Conservation (phyloP, 345 rosid genomes). For the Euphorbia pulcherrima region DNA sequence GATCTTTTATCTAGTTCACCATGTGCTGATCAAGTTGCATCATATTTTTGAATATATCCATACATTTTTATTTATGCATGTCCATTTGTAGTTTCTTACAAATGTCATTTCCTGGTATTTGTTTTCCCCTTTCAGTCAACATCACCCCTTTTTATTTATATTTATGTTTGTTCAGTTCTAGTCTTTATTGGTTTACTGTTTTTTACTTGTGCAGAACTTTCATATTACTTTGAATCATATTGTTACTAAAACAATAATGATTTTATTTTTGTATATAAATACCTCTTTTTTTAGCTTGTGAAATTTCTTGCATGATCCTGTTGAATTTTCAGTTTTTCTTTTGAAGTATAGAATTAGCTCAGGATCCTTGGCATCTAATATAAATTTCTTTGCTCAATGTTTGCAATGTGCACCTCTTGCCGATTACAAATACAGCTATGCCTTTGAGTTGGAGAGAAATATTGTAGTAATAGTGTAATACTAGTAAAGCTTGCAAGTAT, state of each 20-base stretch:
- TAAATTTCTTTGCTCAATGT: background rate
- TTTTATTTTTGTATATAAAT: background rate
- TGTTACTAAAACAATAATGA: background rate
- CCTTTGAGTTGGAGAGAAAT: background rate
- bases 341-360: background rate
- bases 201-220: background rate
- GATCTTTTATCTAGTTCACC: background rate
- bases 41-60: background rate
- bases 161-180: background rate
- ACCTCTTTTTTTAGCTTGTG: background rate
- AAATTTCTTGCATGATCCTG: background rate
- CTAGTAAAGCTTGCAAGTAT: no score
- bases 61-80: background rate
- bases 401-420: background rate
- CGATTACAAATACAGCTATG: background rate
- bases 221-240: no score
- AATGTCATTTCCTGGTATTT: background rate
- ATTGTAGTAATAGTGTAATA: no score
- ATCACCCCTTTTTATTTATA: background rate
- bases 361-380: background rate
- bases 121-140: background rate
- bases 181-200: background rate
- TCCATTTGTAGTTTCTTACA: background rate
- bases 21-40: background rate
- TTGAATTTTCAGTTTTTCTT: background rate